A percentile compares a stretch with the other conserved stretches of the same genome.
Evolutionary conservation across 164 flowering plant genomes (phyloP).

Genomic region (Magnolia sinica): DNA sequence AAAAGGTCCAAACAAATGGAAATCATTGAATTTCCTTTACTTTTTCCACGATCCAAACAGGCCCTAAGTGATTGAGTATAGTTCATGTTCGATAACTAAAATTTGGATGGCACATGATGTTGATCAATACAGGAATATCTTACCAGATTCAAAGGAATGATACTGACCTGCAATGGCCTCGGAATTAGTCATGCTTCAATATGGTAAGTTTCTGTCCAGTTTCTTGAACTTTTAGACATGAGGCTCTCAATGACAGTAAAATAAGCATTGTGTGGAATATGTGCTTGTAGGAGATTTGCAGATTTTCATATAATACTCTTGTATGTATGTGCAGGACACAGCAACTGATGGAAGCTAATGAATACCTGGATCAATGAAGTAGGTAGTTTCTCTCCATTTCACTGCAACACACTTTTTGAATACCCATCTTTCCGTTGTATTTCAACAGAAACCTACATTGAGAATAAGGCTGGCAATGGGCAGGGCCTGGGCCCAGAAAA

Average conservation of each 20-base stretch:
- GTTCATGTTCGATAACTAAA: neutral
- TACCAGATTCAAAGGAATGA: constrained; percentile 84
- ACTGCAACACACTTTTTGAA: neutral
- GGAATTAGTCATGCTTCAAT: constrained; percentile 58
- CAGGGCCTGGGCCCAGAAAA: too few relatives aligned
- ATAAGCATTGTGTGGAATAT: neutral
- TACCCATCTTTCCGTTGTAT: neutral
- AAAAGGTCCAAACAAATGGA: too few relatives aligned
- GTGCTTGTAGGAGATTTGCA: neutral
- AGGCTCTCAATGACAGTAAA: neutral
- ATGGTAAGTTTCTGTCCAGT: constrained; percentile 37
- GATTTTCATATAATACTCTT: neutral
- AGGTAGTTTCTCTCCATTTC: neutral
- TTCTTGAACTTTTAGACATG: neutral
- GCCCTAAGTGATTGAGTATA: too few relatives aligned
- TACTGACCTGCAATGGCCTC: constrained; percentile 88
- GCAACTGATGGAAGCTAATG: constrained; percentile 45
- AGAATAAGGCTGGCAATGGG: neutral
- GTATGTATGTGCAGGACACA: constrained; percentile 45
- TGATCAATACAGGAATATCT: constrained; percentile 63
- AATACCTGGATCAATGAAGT: constrained; percentile 35
- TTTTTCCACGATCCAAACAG: too few relatives aligned
- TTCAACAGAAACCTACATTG: neutral
- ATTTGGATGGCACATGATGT: neutral
- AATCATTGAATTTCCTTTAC: too few relatives aligned